Conservation (phyloP, 176 grass and related monocot genomes). For the Juncus inflexus region DNA sequence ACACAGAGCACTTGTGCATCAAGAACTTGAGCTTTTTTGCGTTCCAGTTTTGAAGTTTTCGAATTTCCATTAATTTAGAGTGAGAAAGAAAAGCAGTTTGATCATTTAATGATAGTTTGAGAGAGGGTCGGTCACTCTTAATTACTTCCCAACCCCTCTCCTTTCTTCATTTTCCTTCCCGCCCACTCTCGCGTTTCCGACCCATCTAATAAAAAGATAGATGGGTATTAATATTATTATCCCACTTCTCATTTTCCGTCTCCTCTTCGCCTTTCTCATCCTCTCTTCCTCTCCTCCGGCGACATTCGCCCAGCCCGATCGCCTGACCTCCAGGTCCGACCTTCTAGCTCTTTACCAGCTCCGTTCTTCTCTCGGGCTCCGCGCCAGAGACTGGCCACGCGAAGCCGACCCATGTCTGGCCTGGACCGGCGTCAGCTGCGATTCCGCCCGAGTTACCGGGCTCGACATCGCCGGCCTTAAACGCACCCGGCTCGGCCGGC, state of each 20-base stretch:
- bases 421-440: constrained; percentile 65
- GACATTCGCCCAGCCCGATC: constrained; percentile 24
- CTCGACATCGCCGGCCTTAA: constrained; percentile 44
- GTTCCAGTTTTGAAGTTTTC: too few relatives aligned
- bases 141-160: background rate
- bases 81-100: too few relatives aligned
- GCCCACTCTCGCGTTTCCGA: background rate
- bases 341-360: constrained; percentile 60
- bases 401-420: constrained; percentile 52
- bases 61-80: constrained; percentile 23
- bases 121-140: too few relatives aligned
- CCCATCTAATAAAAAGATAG: constrained; percentile 11
- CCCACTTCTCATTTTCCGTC: constrained; percentile 13
- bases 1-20: background rate
- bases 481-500: constrained; percentile 56
- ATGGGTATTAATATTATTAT: too few relatives aligned
- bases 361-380: constrained; percentile 64
- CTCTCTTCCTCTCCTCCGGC: constrained; percentile 22
- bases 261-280: constrained; percentile 28
- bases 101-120: too few relatives aligned
- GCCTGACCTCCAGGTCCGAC: constrained; percentile 50
- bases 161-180: too few relatives aligned
- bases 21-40: background rate
- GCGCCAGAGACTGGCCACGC: constrained; percentile 83
- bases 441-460: constrained; percentile 46